phyloP scores from a whole-genome alignment of 257 asterid species.

The Capsicum rhomboideum region DNA sequence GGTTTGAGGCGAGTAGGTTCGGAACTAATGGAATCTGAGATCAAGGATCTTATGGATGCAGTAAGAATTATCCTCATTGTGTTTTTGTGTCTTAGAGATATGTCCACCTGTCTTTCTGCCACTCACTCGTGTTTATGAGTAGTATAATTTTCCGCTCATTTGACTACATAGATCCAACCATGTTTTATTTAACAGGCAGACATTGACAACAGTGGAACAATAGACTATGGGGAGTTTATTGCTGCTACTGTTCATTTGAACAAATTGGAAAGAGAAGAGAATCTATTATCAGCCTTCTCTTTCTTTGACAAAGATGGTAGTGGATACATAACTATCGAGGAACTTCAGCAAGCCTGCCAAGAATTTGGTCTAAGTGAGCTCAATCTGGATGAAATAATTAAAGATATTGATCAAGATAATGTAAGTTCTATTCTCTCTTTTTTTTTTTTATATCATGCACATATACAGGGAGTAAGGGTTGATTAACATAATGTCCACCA shows the following conservation, averaged over 20 bases:
- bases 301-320: conserved; percentile 91
- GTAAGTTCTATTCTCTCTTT: conserved; percentile 30
- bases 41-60: conserved; percentile 84
- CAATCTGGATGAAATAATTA: conserved; percentile 82
- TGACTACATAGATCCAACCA: background rate
- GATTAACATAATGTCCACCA: background rate
- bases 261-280: conserved; percentile 92
- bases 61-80: conserved; percentile 24
- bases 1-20: conserved; percentile 86
- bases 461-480: background rate
- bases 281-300: conserved; percentile 73
- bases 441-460: background rate
- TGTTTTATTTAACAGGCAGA: conserved; percentile 55
- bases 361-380: conserved; percentile 81
- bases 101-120: background rate
- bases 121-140: background rate
- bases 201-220: conserved; percentile 84
- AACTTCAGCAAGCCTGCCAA: conserved; percentile 93
- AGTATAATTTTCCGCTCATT: background rate
- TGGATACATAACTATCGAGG: conserved; percentile 90
- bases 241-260: conserved; percentile 95
- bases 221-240: conserved; percentile 94
- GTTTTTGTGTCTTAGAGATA: background rate
- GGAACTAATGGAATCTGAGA: conserved; percentile 91
- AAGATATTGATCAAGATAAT: conserved; percentile 84